Base-by-base conservation (phyloP, 148 eudicot genomes). In the Cornus kousa region DNA sequence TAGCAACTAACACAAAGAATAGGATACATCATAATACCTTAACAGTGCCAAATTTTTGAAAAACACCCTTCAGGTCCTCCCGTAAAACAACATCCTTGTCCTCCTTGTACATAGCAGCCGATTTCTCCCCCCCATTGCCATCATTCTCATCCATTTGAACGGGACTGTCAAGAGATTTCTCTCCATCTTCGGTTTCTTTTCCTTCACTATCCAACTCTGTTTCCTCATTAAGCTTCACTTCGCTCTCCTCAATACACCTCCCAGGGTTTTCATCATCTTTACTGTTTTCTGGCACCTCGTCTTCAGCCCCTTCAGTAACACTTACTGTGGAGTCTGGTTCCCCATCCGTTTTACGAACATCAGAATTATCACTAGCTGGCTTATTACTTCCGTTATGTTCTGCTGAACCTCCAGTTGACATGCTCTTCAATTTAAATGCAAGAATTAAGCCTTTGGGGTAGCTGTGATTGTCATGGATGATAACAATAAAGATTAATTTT, bases 381-480 rank as follows among this genome's bases (percentile, higher is more conserved):
- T 87, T 86, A 66, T 79, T 20, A 83, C 67, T 67, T 68, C 78
- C 89, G 78, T 83, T 85, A 68, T 89, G 82, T 70, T 70, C 81
- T 13, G 84, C 64, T 20, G 90, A 85, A 78, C 70, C 84, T 74
- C 74, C 81, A 72, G 86, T 65, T 62, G 89, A 85, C 74, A 73
- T 87, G 74, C 86, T 87, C 91, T 89, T 96, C 78, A 95, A 70
- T 31, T 83, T 86, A 84, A 95, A 95, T 71, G 98, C 96, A 79
- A 95, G 80, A 81, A 95, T 89, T 67, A 95, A 87, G 86, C 96
- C 97, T 81, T 93, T 88, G 19, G 96, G 88, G 71, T 93, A 95
- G 80, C 98, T 95, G 94, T 14, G 67, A 83, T 53, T 66, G 77
- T 53, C 73, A 78, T 24, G 64, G 17, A 28, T 71, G 71, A 53